Evolutionary conservation across 352 stramenopile genomes (phyloP).

Genomic region (Pythium volutum): DNA sequence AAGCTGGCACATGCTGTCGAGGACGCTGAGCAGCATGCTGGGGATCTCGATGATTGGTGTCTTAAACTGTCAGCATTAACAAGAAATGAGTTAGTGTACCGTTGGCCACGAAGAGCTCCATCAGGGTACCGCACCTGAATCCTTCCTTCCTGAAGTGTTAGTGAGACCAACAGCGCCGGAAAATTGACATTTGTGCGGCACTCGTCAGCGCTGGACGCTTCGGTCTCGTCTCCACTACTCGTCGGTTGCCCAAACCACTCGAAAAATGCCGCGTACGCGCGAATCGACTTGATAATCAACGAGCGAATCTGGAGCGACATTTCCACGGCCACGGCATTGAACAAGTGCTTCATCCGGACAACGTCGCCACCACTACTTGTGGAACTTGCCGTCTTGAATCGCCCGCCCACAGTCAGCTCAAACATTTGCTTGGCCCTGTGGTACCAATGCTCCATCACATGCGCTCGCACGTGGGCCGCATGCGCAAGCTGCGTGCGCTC

Average conservation of each 20-base stretch:
- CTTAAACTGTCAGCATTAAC: slow-evolving; percentile 32
- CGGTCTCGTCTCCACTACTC: neutral
- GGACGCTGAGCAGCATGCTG: slow-evolving; percentile 53
- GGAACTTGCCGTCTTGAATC: slow-evolving; percentile 9
- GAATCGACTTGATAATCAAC: slow-evolving; percentile 62
- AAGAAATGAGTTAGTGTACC: neutral
- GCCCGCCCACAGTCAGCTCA: slow-evolving; percentile 24
- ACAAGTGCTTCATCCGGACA: slow-evolving; percentile 40
- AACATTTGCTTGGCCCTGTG: slow-evolving; percentile 41
- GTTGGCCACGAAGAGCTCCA: neutral
- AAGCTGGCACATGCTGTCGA: slow-evolving; percentile 63
- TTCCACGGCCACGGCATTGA: slow-evolving; percentile 56
- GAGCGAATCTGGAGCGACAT: slow-evolving; percentile 76
- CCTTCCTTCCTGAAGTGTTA: slow-evolving; percentile 21
- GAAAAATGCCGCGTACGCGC: slow-evolving; percentile 66
- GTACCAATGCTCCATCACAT: slow-evolving; percentile 70
- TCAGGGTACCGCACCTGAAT: slow-evolving; percentile 21
- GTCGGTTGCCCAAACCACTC: slow-evolving; percentile 37
- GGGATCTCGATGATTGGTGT: slow-evolving; percentile 50
- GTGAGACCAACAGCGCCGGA: slow-evolving; percentile 24
- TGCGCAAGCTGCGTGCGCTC: slow-evolving; percentile 51
- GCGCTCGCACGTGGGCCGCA: slow-evolving; percentile 34
- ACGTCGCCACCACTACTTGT: slow-evolving; percentile 25
- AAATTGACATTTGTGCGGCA: neutral
- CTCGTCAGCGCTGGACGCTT: neutral